Conservation (phyloP, 352 stramenopile genomes). For the Pilasporangium apinafurcum region DNA sequence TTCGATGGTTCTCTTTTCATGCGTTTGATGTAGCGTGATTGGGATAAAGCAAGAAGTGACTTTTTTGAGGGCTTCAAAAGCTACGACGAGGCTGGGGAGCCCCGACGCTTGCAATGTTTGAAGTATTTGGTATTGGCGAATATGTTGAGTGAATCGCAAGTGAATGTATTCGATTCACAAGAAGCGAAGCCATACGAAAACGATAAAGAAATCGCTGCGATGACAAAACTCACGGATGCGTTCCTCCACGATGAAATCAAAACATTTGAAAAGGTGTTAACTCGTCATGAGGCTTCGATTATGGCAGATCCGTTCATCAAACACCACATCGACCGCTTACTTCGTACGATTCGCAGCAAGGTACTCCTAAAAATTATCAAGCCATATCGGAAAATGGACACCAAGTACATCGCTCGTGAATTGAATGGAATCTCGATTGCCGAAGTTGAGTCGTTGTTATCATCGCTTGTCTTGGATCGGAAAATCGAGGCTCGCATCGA, state of each 20-base stretch:
- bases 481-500: conserved; percentile 92
- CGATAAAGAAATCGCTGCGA: conserved; percentile 93
- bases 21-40: conserved; percentile 56
- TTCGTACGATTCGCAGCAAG: conserved; percentile 93
- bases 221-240: conserved; percentile 93
- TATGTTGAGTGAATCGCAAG: conserved; percentile 92
- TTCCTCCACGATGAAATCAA: conserved; percentile 95
- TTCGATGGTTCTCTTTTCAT: not conserved
- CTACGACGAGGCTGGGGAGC: conserved; percentile 95
- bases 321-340: conserved; percentile 91
- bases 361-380: conserved; percentile 92
- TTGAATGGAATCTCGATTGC: conserved; percentile 88
- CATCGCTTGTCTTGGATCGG: conserved; percentile 90
- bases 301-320: conserved; percentile 95
- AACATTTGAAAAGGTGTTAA: conserved; percentile 91
- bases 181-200: conserved; percentile 91
- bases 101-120: conserved; percentile 86
- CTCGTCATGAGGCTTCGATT: conserved; percentile 78
- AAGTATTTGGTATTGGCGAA: conserved; percentile 95
- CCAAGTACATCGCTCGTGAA: conserved; percentile 88
- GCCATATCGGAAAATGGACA: conserved; percentile 92
- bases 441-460: conserved; percentile 92
- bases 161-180: conserved; percentile 95
- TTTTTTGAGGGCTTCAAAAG: conserved; percentile 96
- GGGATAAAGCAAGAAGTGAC: conserved; percentile 88